Percentiles rank a stretch among this genome's conserved stretches.
phyloP scores from a whole-genome alignment of 257 asterid species.

The Handroanthus guayacan region DNA sequence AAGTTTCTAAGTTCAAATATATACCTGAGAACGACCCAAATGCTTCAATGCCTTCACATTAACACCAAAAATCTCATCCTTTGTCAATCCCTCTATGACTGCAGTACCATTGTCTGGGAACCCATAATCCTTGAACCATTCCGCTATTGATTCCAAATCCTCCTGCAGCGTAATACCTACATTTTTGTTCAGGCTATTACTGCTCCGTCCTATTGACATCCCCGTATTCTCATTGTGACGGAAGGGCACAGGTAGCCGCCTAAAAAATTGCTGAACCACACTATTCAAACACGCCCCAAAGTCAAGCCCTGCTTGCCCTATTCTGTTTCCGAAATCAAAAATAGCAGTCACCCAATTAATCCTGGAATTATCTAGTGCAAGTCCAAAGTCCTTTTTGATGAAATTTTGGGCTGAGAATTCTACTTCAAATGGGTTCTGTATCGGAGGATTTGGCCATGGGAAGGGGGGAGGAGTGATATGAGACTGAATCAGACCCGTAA shows the following conservation, averaged over 20 bases:
- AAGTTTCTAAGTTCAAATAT: conserved; percentile 13
- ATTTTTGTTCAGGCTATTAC: conserved; percentile 47
- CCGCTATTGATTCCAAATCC: conserved; percentile 85
- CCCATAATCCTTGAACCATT: conserved; percentile 71
- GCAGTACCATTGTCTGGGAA: conserved; percentile 52
- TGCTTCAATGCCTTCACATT: conserved; percentile 68
- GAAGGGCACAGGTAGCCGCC: conserved; percentile 78
- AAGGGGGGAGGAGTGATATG: conserved; percentile 81
- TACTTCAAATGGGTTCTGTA: conserved; percentile 70
- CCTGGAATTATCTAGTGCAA: conserved; percentile 62
- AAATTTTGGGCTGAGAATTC: conserved; percentile 72
- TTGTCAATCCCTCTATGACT: conserved; percentile 51
- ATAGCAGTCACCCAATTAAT: conserved; percentile 81
- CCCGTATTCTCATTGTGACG: conserved; percentile 62
- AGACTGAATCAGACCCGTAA: conserved; percentile 81
- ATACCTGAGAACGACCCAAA: conserved; percentile 84
- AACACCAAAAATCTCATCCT: conserved; percentile 61
- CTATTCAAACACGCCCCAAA: conserved; percentile 82
- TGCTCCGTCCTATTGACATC: conserved; percentile 48
- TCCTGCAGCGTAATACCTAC: conserved; percentile 64
- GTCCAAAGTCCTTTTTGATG: conserved; percentile 63
- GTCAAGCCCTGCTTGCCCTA: conserved; percentile 93
- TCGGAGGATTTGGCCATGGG: conserved; percentile 77
- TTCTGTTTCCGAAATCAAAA: conserved; percentile 83
- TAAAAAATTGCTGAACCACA: conserved; percentile 72